phyloP scores from a whole-genome alignment of 805 yeast genomes.

The Candida bentonensis region DNA sequence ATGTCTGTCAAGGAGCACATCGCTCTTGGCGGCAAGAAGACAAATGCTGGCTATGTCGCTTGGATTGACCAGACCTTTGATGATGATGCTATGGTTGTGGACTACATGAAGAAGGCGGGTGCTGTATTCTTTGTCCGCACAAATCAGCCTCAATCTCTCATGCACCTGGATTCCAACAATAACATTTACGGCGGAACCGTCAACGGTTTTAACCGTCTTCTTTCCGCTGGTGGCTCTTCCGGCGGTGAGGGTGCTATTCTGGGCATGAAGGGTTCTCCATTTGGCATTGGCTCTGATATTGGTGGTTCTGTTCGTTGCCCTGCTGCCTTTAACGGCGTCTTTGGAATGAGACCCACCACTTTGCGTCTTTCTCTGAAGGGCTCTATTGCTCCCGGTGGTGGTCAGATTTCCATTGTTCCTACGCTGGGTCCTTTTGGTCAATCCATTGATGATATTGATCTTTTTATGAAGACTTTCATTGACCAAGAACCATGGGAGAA shows the following conservation, averaged over 20 bases:
- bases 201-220: conserved; percentile 30
- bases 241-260: conserved; percentile 44
- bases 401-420: conserved; percentile 20
- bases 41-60: conserved; percentile 36
- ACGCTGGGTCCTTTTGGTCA: conserved; percentile 36
- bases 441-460: conserved; percentile 25
- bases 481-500: conserved; percentile 28
- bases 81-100: conserved; percentile 25
- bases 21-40: conserved; percentile 32
- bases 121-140: conserved; percentile 45
- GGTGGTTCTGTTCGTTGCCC: conserved; percentile 43
- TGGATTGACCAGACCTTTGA: conserved; percentile 19
- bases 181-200: conserved; percentile 32
- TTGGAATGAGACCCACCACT: conserved; percentile 34
- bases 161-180: conserved; percentile 34
- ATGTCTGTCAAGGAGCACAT: conserved; percentile 43
- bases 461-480: conserved; percentile 27
- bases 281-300: conserved; percentile 43
- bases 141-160: conserved; percentile 37
- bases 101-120: conserved; percentile 30
- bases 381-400: conserved; percentile 18
- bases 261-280: conserved; percentile 29
- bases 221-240: conserved; percentile 42
- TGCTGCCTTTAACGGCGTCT: conserved; percentile 29
- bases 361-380: conserved; percentile 20